A percentile compares a stretch with the other conserved stretches of the same genome.
These are phyloP conservation scores for Penicillium atrosanguineum DNA, from an alignment of 495 filamentous ascomycete genomes.

Conservation along the genomic window DNA sequence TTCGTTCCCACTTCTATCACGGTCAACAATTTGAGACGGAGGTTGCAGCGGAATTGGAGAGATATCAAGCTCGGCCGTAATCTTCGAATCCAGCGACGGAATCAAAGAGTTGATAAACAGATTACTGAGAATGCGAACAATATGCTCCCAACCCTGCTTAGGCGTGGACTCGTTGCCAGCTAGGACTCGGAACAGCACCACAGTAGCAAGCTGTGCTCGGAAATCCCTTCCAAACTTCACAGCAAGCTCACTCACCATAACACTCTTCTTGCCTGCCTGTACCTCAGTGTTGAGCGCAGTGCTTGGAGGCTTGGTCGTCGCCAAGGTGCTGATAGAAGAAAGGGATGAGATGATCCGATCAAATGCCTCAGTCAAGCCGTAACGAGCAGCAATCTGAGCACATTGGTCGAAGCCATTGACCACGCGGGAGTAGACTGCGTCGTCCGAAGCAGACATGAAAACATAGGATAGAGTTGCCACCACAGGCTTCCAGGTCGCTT, in stretches of 20 bases:
- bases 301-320: constrained; percentile 69
- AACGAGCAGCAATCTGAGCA: constrained; percentile 85
- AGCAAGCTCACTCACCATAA: constrained; percentile 98
- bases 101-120: constrained; percentile 95
- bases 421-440: constrained; percentile 91
- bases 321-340: constrained; percentile 83
- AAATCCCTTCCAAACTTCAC: constrained; percentile 96
- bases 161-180: constrained; percentile 77
- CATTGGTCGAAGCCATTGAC: constrained; percentile 96
- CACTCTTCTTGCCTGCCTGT: constrained; percentile 83
- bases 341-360: constrained; percentile 90
- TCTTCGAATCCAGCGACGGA: constrained; percentile 74
- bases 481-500: constrained; percentile 91
- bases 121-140: constrained; percentile 90
- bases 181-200: constrained; percentile 89
- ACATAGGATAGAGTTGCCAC: constrained; percentile 95
- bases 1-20: constrained; percentile 71
- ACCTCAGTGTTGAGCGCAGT: constrained; percentile 94
- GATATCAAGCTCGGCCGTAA: constrained; percentile 68
- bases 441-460: constrained; percentile 97
- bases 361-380: constrained; percentile 78
- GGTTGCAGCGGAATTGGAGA: constrained; percentile 84
- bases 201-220: constrained; percentile 86
- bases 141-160: constrained; percentile 75
- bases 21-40: constrained; percentile 91